These are phyloP conservation scores for Fusarium gaditjirri DNA, from an alignment of 2,329 filamentous ascomycete genomes.

Conservation along the genomic window DNA sequence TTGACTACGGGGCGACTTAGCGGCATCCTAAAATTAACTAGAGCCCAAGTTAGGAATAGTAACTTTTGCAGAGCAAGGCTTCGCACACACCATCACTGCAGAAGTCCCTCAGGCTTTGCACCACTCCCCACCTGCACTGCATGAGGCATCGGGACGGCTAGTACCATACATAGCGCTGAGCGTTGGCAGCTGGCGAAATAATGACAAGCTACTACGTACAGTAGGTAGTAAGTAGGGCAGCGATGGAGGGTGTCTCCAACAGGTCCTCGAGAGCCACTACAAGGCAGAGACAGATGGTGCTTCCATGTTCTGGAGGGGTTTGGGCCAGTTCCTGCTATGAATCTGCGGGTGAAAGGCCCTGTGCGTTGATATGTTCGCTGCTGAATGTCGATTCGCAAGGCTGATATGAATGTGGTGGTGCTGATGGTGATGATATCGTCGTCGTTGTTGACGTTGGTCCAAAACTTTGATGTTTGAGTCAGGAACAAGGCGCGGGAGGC, in stretches of 20 bases:
- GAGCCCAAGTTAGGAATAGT: slow-evolving; percentile 20
- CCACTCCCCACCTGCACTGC: slow-evolving; percentile 23
- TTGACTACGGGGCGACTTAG: slow-evolving; percentile 26
- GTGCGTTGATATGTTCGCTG: background rate
- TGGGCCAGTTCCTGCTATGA: background rate
- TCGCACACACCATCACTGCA: slow-evolving; percentile 23
- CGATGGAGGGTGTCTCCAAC: slow-evolving; percentile 6
- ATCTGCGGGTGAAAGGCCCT: background rate
- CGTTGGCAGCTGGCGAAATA: slow-evolving; percentile 27
- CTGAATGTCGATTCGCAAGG: slow-evolving; percentile 4
- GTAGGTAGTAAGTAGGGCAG: slow-evolving; percentile 10
- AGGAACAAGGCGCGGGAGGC: slow-evolving; percentile 33
- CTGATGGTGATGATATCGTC: slow-evolving; percentile 12
- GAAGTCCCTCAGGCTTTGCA: slow-evolving; percentile 41
- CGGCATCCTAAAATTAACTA: slow-evolving; percentile 29
- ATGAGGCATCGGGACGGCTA: slow-evolving; percentile 38
- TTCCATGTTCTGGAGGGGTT: background rate
- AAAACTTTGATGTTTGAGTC: slow-evolving; percentile 34
- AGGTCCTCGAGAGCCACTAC: background rate
- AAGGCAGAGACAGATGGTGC: slow-evolving; percentile 17
- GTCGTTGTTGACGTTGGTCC: slow-evolving; percentile 4
- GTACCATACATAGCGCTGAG: slow-evolving; percentile 27
- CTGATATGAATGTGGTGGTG: background rate
- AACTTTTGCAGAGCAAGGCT: slow-evolving; percentile 24
- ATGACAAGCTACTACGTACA: background rate